Conservation (phyloP, 2,329 filamentous ascomycete genomes). For the Colletotrichum phormii region DNA sequence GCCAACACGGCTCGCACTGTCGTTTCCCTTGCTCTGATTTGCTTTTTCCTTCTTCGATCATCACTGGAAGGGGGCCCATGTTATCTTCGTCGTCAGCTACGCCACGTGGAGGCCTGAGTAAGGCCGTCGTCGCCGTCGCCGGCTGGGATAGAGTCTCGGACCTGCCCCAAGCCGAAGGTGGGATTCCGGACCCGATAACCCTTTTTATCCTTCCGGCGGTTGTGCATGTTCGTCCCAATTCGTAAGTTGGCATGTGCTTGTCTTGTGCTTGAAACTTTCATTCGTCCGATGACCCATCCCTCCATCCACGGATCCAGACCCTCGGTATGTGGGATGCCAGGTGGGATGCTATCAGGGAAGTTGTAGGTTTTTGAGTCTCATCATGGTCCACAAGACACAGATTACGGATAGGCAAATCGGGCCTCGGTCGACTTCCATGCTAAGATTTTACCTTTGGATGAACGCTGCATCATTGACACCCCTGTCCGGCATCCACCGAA, state of each 20-base stretch:
- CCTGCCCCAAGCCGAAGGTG: neutral
- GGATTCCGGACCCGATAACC: neutral
- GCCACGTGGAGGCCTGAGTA: neutral
- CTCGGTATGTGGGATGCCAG: neutral
- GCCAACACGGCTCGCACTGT: no score
- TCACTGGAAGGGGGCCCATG: no score
- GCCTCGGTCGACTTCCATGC: neutral
- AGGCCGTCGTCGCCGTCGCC: neutral
- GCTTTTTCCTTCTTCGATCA: no score
- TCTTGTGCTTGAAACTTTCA: neutral
- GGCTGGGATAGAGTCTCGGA: neutral
- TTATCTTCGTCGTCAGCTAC: neutral
- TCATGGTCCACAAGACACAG: neutral
- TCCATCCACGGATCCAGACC: neutral
- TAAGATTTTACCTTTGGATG: conserved; percentile 6
- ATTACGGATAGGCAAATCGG: neutral
- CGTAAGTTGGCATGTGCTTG: neutral
- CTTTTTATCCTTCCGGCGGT: no score
- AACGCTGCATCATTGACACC: neutral
- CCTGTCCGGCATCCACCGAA: neutral
- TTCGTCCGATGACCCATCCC: neutral
- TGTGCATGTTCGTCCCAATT: neutral
- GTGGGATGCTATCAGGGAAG: neutral
- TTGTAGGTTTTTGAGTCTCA: neutral
- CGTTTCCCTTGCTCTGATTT: no score